Evolutionary conservation across 305 asterid genomes (phyloP), one percentile per base, ranked within the genome.

Genomic region (Fraxinus sp.): DNA sequence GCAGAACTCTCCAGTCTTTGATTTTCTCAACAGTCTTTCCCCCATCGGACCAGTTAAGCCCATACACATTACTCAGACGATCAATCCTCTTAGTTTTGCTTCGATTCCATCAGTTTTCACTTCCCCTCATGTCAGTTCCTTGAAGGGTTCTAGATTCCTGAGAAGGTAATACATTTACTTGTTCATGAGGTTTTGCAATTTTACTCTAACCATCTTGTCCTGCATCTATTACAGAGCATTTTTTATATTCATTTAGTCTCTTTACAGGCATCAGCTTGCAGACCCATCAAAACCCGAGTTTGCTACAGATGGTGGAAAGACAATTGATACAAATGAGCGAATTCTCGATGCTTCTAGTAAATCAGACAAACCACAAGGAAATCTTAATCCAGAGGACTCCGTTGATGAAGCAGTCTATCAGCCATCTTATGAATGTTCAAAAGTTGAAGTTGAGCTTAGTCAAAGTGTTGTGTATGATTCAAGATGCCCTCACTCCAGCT

Each of bases 1-100:
- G 91, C 95, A 96, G 99, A 97, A 96, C 66, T 96, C 98, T 3
- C 99, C 98, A 3, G 90, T 96, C 62, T 93, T 87, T 78, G 90
- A 74, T 75, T 96, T 91, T 79, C 91, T 96, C 81, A 94, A 94
- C 89, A 92, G 66, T 79, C 98, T 94, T 77, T 96, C 99, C 3
- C 99, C 99, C 2, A 94, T 96, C 81, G 89, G 91, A 85, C 92
- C 91, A 0, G 88, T 91, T 20, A 93, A 93, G 87, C 87, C 98
- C 18, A 79, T 75, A 26, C 90, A 87, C 90, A 81, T 89, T 28
- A 77, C 92, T 55, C 99, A 96, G 87, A 75, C 92, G 10, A 82
- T 92, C 75, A 89, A 91, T 79, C 90, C 97, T 46, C 96, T 95
- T 46, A 86, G 86, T 86, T 91, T 91, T 74, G 83, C 92, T 0